A percentile compares a stretch with the other conserved stretches of the same genome.
phyloP scores from a whole-genome alignment of 257 asterid genomes.

The Fraxinus quadrangulata region DNA sequence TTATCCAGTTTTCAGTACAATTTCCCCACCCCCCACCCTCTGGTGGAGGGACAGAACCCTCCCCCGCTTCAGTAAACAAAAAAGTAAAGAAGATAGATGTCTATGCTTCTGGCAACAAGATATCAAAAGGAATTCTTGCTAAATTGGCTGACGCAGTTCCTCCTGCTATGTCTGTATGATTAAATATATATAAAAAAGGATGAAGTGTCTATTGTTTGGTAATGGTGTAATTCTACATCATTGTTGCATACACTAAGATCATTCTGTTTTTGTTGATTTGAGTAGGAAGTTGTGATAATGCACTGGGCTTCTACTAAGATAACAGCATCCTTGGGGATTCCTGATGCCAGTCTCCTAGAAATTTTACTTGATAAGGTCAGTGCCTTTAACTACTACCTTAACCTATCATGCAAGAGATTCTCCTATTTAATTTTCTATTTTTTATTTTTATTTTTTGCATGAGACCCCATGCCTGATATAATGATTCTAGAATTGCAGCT shows the following conservation, averaged over 20 bases:
- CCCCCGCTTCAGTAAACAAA: not conserved
- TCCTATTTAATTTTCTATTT: not conserved
- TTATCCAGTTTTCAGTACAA: not conserved
- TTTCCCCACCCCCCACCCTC: not conserved
- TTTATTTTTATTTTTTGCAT: not conserved
- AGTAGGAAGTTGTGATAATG: conserved; percentile 88
- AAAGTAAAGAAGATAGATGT: not conserved
- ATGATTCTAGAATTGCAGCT: conserved; percentile 55
- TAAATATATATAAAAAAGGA: conserved; percentile 20
- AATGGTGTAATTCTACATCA: conserved; percentile 11
- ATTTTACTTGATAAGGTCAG: conserved; percentile 83
- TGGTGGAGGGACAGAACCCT: not conserved
- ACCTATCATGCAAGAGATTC: not conserved
- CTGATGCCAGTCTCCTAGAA: conserved; percentile 81
- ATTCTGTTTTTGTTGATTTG: conserved; percentile 31
- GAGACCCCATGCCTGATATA: conserved; percentile 29
- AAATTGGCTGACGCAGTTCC: conserved; percentile 7
- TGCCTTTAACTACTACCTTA: not conserved
- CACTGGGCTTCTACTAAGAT: conserved; percentile 94
- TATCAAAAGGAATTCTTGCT: not conserved
- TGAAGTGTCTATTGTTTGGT: conserved; percentile 2
- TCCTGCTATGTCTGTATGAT: conserved; percentile 21
- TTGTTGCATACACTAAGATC: conserved; percentile 17
- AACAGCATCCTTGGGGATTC: conserved; percentile 62
- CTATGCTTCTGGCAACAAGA: not conserved